Percentiles rank a stretch among this genome's conserved stretches.
Evolutionary conservation across 2,329 filamentous ascomycete species (phyloP).

Genomic region (Aureobasidium vineae): DNA sequence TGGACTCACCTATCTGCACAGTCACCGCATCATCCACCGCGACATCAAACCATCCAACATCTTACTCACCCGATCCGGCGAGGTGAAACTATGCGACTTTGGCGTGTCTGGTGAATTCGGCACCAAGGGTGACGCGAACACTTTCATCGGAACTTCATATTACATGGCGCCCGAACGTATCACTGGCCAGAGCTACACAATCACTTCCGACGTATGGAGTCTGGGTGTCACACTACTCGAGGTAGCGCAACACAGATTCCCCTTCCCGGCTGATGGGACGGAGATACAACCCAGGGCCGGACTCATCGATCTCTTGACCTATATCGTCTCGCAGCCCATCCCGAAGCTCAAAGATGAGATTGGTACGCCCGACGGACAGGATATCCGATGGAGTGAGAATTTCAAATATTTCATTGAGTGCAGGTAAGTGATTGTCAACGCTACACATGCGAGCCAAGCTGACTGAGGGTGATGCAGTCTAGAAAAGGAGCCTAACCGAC

Average conservation of each 20-base stretch:
- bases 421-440: conserved; percentile 65
- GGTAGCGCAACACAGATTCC: conserved; percentile 98
- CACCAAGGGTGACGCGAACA: conserved; percentile 97
- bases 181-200: conserved; percentile 95
- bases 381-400: conserved; percentile 91
- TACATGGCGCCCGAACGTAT: conserved; percentile 98
- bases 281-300: conserved; percentile 93
- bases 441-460: conserved; percentile 29
- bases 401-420: conserved; percentile 99
- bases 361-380: conserved; percentile 55
- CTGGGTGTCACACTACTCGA: conserved; percentile 96
- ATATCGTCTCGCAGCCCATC: conserved; percentile 94
- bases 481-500: conserved; percentile 83
- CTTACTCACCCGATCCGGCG: conserved; percentile 82
- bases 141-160: conserved; percentile 97
- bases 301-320: conserved; percentile 91
- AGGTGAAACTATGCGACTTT: conserved; percentile 98
- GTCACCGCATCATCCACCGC: conserved; percentile 95
- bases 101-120: conserved; percentile 97
- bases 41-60: conserved; percentile 99
- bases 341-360: conserved; percentile 95
- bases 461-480: conserved; percentile 57
- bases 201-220: conserved; percentile 98
- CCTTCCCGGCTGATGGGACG: conserved; percentile 93
- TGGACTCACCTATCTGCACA: conserved; percentile 91